Base-by-base conservation (phyloP, 2,329 filamentous ascomycete genomes). In the Claviceps digitariae region DNA sequence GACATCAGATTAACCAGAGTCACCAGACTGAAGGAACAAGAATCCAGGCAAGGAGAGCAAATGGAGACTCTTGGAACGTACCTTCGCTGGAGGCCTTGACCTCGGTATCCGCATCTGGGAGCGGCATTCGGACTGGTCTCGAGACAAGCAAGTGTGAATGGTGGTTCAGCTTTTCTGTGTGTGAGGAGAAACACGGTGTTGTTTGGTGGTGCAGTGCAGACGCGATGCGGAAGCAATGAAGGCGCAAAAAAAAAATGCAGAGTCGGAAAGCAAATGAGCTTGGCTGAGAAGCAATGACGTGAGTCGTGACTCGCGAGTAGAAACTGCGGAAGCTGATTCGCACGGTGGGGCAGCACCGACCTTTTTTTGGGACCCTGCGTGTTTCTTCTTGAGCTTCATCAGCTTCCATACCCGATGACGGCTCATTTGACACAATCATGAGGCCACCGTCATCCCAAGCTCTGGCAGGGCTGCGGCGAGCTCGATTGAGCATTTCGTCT, bases 61-160 rank as follows among this genome's bases (percentile, higher is more conserved):
- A 36, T 8, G 7, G 12, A 34, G 50, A 36, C 36, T 15, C 36
- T 15, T 25, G 17, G 13, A 13, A 34, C 51, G 21, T 62, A 72
- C 76, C 74, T 62, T 78, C 73, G 55, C 72, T 69, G 10, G 74
- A 74, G 57, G 66, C 66, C 57, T 66, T 70, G 57, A 76, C 66
- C 61, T 75, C 66, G 41, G 66, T 71, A 58, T 76, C 69, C 57
- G 66, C 67, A 38, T 67, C 64, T 44, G 71, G 69, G 2, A 65
- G 59, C 15, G 69, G 54, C 67, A 72, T 72, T 25, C 34, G 23
- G n/a, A n/a, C 25, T 8, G n/a, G 4, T 40, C 5, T 45, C 38
- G 15, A 8, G 2, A 12, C 9, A 10, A 45, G 29, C 10, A 21
- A 36, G n/a, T 45, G 13, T 20, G 8, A 34, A 49, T 47, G 27